Conservation (phyloP, 2,329 filamentous ascomycete species). For the Fusarium sp. region DNA sequence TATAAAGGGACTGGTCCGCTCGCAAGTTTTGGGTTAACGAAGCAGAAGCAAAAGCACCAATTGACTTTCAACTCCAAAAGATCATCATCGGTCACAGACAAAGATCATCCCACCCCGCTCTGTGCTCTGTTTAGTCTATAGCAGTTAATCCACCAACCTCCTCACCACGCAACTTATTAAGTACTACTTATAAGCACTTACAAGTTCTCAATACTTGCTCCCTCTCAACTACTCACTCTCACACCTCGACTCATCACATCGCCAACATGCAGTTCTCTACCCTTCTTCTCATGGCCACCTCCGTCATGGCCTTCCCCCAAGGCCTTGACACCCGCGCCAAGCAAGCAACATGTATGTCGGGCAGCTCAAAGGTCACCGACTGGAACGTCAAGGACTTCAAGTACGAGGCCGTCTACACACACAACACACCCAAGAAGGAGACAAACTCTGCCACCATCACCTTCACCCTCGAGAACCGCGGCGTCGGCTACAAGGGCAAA, state of each 20-base stretch:
- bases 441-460: slow-evolving; percentile 60
- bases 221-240: background rate
- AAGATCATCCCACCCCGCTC: slow-evolving; percentile 39
- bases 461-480: slow-evolving; percentile 65
- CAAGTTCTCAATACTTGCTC: slow-evolving; percentile 1
- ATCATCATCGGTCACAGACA: slow-evolving; percentile 30
- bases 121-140: slow-evolving; percentile 9
- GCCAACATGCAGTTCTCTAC: slow-evolving; percentile 48
- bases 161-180: slow-evolving; percentile 7
- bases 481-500: slow-evolving; percentile 54
- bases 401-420: slow-evolving; percentile 62
- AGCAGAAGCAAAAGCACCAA: slow-evolving; percentile 2
- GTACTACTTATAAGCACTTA: slow-evolving; percentile 1
- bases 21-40: background rate
- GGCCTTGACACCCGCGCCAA: slow-evolving; percentile 16
- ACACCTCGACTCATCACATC: slow-evolving; percentile 4
- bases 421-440: slow-evolving; percentile 64
- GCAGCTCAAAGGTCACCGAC: slow-evolving; percentile 39
- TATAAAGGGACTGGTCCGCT: slow-evolving; percentile 39
- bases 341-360: slow-evolving; percentile 43
- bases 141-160: slow-evolving; percentile 29
- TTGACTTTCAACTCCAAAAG: slow-evolving; percentile 26
- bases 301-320: slow-evolving; percentile 48
- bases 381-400: slow-evolving; percentile 62
- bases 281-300: slow-evolving; percentile 48